These are phyloP conservation scores for Croton laevigatus DNA, from an alignment of 441 rosid species.

Conservation along the genomic window DNA sequence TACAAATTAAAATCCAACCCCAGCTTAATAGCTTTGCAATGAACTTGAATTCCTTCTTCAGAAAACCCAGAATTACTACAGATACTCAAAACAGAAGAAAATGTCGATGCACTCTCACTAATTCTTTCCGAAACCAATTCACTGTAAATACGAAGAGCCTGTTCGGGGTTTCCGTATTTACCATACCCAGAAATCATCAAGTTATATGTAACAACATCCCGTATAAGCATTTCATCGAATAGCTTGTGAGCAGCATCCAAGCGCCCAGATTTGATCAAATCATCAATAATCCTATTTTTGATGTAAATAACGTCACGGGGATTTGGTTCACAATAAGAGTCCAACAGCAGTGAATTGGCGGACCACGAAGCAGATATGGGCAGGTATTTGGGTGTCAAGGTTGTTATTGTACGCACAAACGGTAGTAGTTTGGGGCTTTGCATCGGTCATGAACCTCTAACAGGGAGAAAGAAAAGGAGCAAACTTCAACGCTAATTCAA, in stretches of 20 bases:
- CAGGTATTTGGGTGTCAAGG: constrained; percentile 22
- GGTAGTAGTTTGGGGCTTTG: constrained; percentile 26
- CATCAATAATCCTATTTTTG: constrained; percentile 39
- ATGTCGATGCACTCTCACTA: constrained; percentile 57
- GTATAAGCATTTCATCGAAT: constrained; percentile 53
- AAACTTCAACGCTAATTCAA: neutral
- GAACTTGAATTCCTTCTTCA: constrained; percentile 61
- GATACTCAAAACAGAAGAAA: constrained; percentile 59
- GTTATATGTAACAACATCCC: constrained; percentile 63
- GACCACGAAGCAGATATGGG: constrained; percentile 22
- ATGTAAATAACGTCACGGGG: constrained; percentile 34
- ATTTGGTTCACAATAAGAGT: constrained; percentile 34
- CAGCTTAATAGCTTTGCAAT: constrained; percentile 57
- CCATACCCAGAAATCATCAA: constrained; percentile 52
- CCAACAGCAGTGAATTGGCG: constrained; percentile 21
- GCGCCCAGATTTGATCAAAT: constrained; percentile 39
- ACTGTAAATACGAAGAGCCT: constrained; percentile 43
- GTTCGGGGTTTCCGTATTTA: constrained; percentile 34
- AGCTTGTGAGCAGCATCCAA: constrained; percentile 40
- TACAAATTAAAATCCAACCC: constrained; percentile 56
- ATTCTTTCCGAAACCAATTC: constrained; percentile 54
- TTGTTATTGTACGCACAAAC: constrained; percentile 31
- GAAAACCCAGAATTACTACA: constrained; percentile 40
- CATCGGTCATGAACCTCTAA: constrained; percentile 27
- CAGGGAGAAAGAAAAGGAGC: neutral